A percentile compares a stretch with the other conserved stretches of the same genome.
phyloP scores from a whole-genome alignment of 192 early-diverging fungal genomes.

The Umbelopsis sp. region DNA sequence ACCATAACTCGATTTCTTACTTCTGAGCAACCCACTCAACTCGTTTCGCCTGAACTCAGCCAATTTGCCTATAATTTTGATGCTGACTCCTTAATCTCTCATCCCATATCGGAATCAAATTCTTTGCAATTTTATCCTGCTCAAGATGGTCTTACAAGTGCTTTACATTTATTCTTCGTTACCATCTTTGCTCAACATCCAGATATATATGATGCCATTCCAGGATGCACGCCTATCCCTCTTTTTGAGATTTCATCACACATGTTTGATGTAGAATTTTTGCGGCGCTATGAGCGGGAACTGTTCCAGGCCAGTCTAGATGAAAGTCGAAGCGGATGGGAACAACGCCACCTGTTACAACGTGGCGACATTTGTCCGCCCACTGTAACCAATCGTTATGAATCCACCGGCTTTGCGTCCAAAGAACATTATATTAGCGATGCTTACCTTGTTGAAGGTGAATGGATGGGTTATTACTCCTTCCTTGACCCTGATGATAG shows the following conservation, averaged over 20 bases:
- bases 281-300: slow-evolving; percentile 36
- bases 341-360: background rate
- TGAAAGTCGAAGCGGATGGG: slow-evolving; percentile 10
- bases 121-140: slow-evolving; percentile 32
- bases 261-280: slow-evolving; percentile 35
- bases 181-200: slow-evolving; percentile 41
- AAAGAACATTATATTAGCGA: slow-evolving; percentile 30
- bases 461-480: slow-evolving; percentile 45
- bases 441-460: slow-evolving; percentile 38
- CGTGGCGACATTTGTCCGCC: background rate
- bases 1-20: slow-evolving; percentile 22
- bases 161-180: slow-evolving; percentile 39
- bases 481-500: slow-evolving; percentile 32
- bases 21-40: slow-evolving; percentile 4
- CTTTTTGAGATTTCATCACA: slow-evolving; percentile 25
- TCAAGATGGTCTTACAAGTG: slow-evolving; percentile 27
- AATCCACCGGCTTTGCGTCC: slow-evolving; percentile 28
- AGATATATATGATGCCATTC: slow-evolving; percentile 25
- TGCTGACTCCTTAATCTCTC: slow-evolving; percentile 21
- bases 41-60: slow-evolving; percentile 30
- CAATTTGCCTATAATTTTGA: slow-evolving; percentile 37
- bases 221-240: slow-evolving; percentile 32
- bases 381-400: slow-evolving; percentile 21
- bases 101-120: slow-evolving; percentile 16
- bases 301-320: slow-evolving; percentile 13